Percentiles rank a stretch among this genome's conserved stretches.
phyloP scores from a whole-genome alignment of 768 basidiomycete species.

The Kwoniella sp. region DNA sequence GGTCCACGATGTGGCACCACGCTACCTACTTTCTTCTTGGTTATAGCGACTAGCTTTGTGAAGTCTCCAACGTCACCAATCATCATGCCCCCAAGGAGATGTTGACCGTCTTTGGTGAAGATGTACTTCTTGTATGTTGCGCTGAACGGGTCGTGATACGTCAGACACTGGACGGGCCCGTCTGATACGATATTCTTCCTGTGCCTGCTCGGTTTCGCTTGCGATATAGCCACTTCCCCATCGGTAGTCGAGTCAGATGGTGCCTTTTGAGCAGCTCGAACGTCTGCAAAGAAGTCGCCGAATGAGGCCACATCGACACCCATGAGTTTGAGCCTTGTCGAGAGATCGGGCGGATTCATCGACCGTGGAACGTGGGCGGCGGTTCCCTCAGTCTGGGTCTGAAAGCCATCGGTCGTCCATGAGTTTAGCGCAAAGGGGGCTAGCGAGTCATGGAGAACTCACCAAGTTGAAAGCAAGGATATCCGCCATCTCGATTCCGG shows the following conservation, averaged over 20 bases:
- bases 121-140: slow-evolving; percentile 75
- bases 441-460: neutral
- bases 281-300: slow-evolving; percentile 73
- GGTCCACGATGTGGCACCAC: neutral
- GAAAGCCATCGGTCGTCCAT: slow-evolving; percentile 53
- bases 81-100: slow-evolving; percentile 77
- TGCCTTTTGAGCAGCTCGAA: slow-evolving; percentile 42
- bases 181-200: slow-evolving; percentile 43
- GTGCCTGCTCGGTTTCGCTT: slow-evolving; percentile 27
- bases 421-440: neutral
- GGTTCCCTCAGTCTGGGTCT: slow-evolving; percentile 60
- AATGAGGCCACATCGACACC: slow-evolving; percentile 61
- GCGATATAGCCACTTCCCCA: slow-evolving; percentile 27
- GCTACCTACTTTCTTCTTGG: slow-evolving; percentile 67
- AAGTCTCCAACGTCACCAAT: slow-evolving; percentile 73
- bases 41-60: slow-evolving; percentile 69
- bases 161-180: slow-evolving; percentile 64
- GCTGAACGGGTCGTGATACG: slow-evolving; percentile 73
- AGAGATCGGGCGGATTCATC: slow-evolving; percentile 69
- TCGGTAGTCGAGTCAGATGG: slow-evolving; percentile 32
- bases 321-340: slow-evolving; percentile 72
- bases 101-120: slow-evolving; percentile 71
- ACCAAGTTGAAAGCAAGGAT: slow-evolving; percentile 72
- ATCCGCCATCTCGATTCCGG: slow-evolving; percentile 71
- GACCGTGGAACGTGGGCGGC: slow-evolving; percentile 58